Evolutionary conservation across 805 yeast genomes (phyloP).

Genomic region (Candida easanensis): DNA sequence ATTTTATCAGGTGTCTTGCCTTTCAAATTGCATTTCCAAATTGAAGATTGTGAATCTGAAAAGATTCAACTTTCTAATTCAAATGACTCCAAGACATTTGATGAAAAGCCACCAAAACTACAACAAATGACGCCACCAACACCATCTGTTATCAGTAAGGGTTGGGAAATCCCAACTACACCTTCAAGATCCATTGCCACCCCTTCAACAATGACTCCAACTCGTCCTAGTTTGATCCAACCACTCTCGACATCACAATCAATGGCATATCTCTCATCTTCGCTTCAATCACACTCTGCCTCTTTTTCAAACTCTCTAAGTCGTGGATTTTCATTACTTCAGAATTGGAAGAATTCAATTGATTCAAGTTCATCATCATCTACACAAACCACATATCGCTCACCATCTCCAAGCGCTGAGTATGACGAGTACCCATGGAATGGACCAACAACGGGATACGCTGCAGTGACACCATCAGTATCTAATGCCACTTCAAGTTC

Average conservation of each 20-base stretch:
- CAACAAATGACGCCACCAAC: constrained; percentile 19
- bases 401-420: constrained; percentile 37
- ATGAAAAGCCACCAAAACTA: background rate
- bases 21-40: constrained; percentile 25
- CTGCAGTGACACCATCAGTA: background rate
- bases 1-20: constrained; percentile 51
- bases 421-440: constrained; percentile 43
- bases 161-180: constrained; percentile 40
- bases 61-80: background rate
- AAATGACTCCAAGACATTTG: background rate
- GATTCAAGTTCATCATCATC: constrained; percentile 31
- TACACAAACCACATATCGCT: constrained; percentile 20
- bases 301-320: constrained; percentile 33
- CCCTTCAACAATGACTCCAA: constrained; percentile 32
- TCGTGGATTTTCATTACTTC: constrained; percentile 23
- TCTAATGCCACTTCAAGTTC: background rate
- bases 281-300: constrained; percentile 33
- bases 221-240: constrained; percentile 32
- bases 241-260: constrained; percentile 37
- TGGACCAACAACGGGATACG: constrained; percentile 1
- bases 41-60: constrained; percentile 10
- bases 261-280: constrained; percentile 35
- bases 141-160: constrained; percentile 28
- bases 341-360: constrained; percentile 25
- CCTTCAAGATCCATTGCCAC: constrained; percentile 26